phyloP scores from a whole-genome alignment of 1,284 basidiomycete species.

The Pulveroboletus sp. region DNA sequence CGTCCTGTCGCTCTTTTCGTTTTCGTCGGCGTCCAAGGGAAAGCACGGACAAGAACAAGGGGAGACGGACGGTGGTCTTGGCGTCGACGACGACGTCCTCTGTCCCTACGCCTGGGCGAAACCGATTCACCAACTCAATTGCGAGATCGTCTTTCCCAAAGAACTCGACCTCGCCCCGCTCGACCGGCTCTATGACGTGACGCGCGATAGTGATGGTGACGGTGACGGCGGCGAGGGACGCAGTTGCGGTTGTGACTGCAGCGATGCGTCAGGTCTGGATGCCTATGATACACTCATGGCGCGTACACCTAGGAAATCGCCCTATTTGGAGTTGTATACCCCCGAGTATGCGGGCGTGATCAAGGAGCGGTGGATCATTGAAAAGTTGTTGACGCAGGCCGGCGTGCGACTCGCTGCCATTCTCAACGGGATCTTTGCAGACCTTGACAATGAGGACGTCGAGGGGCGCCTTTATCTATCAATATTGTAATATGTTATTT shows the following conservation, averaged over 20 bases:
- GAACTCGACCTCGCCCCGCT: conserved; percentile 55
- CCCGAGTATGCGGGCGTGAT: conserved; percentile 77
- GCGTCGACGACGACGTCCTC: conserved; percentile 60
- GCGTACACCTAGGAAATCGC: conserved; percentile 19
- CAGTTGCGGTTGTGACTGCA: no score
- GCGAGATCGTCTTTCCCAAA: conserved; percentile 75
- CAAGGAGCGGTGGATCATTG: conserved; percentile 67
- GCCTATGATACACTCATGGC: neutral
- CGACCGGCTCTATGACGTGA: neutral
- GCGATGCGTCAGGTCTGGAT: conserved; percentile 16
- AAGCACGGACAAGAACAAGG: neutral
- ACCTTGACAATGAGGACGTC: conserved; percentile 1
- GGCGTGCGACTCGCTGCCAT: conserved; percentile 82
- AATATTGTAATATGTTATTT: conserved; percentile 2
- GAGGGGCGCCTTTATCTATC: neutral
- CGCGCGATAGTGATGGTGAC: neutral
- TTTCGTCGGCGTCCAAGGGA: neutral
- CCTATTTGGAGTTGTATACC: conserved; percentile 81
- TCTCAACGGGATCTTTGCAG: conserved; percentile 70
- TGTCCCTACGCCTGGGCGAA: conserved; percentile 82
- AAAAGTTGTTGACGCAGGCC: conserved; percentile 79
- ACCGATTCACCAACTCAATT: conserved; percentile 75
- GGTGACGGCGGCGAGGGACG: no score
- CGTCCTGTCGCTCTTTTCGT: conserved; percentile 27
- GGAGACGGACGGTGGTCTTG: conserved; percentile 24